These are phyloP conservation scores for Acanthamoeba castellanii DNA, from an alignment of 208 protist genomes.

Conservation along the genomic window DNA sequence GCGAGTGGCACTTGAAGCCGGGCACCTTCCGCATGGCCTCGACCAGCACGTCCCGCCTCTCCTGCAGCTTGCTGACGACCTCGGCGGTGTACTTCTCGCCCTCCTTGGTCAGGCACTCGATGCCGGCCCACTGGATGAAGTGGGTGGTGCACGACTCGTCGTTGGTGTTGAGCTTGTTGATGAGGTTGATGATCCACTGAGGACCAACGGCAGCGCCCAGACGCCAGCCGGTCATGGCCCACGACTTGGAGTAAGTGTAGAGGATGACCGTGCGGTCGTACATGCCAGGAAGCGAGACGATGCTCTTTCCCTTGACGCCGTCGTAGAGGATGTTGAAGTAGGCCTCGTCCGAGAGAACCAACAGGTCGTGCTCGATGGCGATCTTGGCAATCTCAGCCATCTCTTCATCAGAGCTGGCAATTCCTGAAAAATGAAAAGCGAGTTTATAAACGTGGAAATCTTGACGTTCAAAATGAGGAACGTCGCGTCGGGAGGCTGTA, in stretches of 20 bases:
- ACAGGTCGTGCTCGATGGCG: constrained; percentile 67
- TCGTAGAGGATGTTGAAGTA: constrained; percentile 79
- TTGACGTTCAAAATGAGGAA: background rate
- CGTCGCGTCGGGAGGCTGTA: background rate
- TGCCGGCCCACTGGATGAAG: constrained; percentile 76
- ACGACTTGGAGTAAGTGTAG: constrained; percentile 79
- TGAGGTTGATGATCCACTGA: constrained; percentile 76
- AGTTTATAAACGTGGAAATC: background rate
- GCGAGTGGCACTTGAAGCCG: constrained; percentile 72
- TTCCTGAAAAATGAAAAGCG: constrained; percentile 54
- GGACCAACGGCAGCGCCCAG: constrained; percentile 75
- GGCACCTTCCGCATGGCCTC: constrained; percentile 54
- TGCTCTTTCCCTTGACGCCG: constrained; percentile 69
- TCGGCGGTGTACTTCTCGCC: constrained; percentile 42
- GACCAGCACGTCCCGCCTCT: constrained; percentile 70
- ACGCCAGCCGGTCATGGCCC: constrained; percentile 77
- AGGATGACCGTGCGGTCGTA: constrained; percentile 76
- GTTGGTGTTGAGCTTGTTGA: constrained; percentile 82
- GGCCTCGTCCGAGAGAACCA: constrained; percentile 77
- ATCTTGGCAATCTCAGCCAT: constrained; percentile 74
- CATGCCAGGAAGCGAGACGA: constrained; percentile 76
- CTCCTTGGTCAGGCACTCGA: constrained; percentile 38
- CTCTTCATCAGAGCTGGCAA: constrained; percentile 75
- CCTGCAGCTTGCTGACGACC: constrained; percentile 51
- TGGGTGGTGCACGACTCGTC: constrained; percentile 80